Conservation (phyloP, 2,329 filamentous ascomycete genomes). For the Aotearoamyces nothofagi region DNA sequence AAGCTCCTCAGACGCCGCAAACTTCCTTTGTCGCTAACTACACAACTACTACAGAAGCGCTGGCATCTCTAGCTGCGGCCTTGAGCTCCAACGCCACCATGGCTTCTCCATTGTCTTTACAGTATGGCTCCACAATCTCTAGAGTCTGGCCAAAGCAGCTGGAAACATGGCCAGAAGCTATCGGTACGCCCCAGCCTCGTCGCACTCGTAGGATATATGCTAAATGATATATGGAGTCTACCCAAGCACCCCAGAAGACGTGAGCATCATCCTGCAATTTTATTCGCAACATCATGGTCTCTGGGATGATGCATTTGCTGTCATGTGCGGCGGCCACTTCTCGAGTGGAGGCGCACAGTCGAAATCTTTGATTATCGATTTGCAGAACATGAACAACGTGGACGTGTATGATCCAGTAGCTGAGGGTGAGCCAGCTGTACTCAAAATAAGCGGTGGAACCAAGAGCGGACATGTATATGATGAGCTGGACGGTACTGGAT, state of each 20-base stretch:
- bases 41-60: too few relatives aligned
- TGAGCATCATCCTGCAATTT: conserved; percentile 3
- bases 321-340: conserved; percentile 3
- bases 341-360: conserved; percentile 2
- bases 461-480: conserved; percentile 3
- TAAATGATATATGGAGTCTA: too few relatives aligned
- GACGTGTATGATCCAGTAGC: conserved; percentile 1
- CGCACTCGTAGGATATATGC: too few relatives aligned
- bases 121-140: too few relatives aligned
- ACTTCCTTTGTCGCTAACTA: too few relatives aligned
- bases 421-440: background rate
- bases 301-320: conserved; percentile 2
- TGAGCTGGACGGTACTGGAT: conserved; percentile 2
- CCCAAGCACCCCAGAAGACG: conserved; percentile 1
- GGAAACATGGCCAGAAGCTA: conserved; percentile 2
- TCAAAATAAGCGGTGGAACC: conserved; percentile 2
- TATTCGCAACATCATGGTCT: conserved; percentile 2
- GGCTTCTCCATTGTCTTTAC: too few relatives aligned
- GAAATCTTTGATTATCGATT: conserved; percentile 2
- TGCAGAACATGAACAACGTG: conserved; percentile 2
- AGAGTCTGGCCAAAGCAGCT: too few relatives aligned
- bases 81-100: too few relatives aligned
- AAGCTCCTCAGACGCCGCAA: too few relatives aligned
- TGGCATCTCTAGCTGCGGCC: too few relatives aligned
- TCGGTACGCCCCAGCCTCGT: too few relatives aligned